These are phyloP conservation scores for Gymnopilus dilepis DNA, from an alignment of 768 basidiomycete genomes.

Conservation along the genomic window DNA sequence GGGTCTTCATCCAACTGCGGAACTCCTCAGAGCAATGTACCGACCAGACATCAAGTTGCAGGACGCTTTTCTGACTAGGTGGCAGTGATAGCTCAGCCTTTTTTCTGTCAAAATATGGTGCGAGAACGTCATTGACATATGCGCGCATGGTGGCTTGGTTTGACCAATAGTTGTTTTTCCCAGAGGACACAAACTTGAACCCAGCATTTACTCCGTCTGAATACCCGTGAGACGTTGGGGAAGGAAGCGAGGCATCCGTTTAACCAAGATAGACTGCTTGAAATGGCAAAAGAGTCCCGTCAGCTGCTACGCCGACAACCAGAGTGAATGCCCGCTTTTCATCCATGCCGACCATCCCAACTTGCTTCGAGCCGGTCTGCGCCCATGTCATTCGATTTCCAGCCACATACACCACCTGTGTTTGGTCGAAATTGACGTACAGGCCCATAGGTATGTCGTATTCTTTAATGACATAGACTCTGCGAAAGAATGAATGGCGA, in stretches of 20 bases:
- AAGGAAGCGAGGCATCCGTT: slow-evolving; percentile 30
- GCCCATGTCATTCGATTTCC: slow-evolving; percentile 35
- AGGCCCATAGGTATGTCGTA: slow-evolving; percentile 32
- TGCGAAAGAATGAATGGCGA: slow-evolving; percentile 22
- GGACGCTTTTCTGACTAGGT: slow-evolving; percentile 21
- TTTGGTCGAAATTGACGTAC: slow-evolving; percentile 42
- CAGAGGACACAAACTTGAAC: slow-evolving; percentile 31
- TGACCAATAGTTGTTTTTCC: slow-evolving; percentile 34
- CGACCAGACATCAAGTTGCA: slow-evolving; percentile 38
- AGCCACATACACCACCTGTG: slow-evolving; percentile 31
- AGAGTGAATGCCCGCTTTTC: slow-evolving; percentile 50
- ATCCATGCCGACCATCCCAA: slow-evolving; percentile 34
- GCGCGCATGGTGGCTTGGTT: slow-evolving; percentile 30
- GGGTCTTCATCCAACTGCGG: slow-evolving; percentile 33
- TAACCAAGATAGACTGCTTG: slow-evolving; percentile 42
- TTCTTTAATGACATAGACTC: slow-evolving; percentile 30
- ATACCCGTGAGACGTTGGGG: slow-evolving; percentile 16
- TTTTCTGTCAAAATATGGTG: slow-evolving; percentile 32
- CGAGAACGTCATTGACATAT: slow-evolving; percentile 36
- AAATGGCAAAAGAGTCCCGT: slow-evolving; percentile 39
- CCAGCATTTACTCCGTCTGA: slow-evolving; percentile 27
- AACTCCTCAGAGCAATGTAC: slow-evolving; percentile 44
- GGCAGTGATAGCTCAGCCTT: slow-evolving; percentile 25
- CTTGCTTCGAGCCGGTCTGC: slow-evolving; percentile 38
- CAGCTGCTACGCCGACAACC: slow-evolving; percentile 33